Percentiles rank a stretch among this genome's conserved stretches.
Evolutionary conservation across 2,329 filamentous ascomycete genomes (phyloP).

Genomic region (Fusarium anguioides): DNA sequence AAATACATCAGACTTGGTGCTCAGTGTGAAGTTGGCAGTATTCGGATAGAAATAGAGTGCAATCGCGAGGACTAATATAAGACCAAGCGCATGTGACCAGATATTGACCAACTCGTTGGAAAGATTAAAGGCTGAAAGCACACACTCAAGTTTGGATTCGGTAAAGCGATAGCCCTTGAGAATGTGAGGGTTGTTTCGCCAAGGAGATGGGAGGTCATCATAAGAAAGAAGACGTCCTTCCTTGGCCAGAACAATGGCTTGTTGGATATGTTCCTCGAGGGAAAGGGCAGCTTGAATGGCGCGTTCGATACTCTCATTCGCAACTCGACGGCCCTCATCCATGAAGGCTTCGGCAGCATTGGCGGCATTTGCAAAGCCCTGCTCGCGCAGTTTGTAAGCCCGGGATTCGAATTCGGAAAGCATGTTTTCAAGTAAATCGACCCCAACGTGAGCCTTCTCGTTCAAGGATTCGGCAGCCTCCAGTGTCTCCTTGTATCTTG

Average conservation of each 20-base stretch:
- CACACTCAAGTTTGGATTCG: slow-evolving; percentile 88
- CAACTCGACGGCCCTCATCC: slow-evolving; percentile 80
- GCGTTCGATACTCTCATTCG: slow-evolving; percentile 81
- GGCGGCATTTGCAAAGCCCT: slow-evolving; percentile 74
- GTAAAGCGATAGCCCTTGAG: slow-evolving; percentile 91
- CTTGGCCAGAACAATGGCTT: slow-evolving; percentile 78
- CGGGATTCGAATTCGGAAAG: slow-evolving; percentile 86
- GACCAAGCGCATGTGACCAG: slow-evolving; percentile 92
- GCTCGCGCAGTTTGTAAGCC: slow-evolving; percentile 82
- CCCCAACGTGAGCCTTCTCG: slow-evolving; percentile 89
- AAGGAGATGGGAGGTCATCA: slow-evolving; percentile 89
- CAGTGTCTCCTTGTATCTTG: slow-evolving; percentile 86
- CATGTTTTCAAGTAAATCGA: slow-evolving; percentile 87
- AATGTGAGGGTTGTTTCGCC: slow-evolving; percentile 96
- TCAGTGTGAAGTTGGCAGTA: slow-evolving; percentile 85
- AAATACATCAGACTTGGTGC: slow-evolving; percentile 87
- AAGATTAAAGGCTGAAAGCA: slow-evolving; percentile 82
- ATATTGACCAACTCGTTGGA: slow-evolving; percentile 98
- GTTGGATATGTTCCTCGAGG: slow-evolving; percentile 85
- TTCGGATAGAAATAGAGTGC: slow-evolving; percentile 97
- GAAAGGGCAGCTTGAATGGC: slow-evolving; percentile 85
- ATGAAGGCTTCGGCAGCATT: slow-evolving; percentile 78
- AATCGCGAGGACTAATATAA: slow-evolving; percentile 86
- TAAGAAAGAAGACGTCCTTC: slow-evolving; percentile 88
- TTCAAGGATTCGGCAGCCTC: slow-evolving; percentile 87